Evolutionary conservation across 2,329 filamentous ascomycete species (phyloP), one percentile per base, ranked within the genome.

Genomic region (Venturia oleaginea): DNA sequence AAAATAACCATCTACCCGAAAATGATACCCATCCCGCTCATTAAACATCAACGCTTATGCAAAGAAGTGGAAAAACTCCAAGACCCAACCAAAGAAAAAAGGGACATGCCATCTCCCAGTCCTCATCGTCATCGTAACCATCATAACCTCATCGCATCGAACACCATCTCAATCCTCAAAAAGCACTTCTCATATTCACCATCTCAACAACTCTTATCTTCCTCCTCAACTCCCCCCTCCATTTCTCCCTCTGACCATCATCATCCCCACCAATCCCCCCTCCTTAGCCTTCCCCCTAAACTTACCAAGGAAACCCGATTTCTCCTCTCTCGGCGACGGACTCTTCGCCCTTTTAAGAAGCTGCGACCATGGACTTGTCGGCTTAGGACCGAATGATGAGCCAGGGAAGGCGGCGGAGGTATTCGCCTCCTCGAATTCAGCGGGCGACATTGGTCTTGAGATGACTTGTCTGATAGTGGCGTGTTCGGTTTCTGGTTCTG

Each of bases 131-230:
- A 17, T 43, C 40, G 7, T 43, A 13, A 27, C 27, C 46, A 27
- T 13, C 27, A 59, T 59, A 24, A 60, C 24, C 27, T 24, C 22
- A 32, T 32, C 27, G 30, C 13, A 19, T 11, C n/a, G 7, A 4
- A 42, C 24, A 37, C 55, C 24, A 32, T 7, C n/a, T 46, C 59
- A 61, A 61, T 61, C 59, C n/a, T 42, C 59, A 42, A 61, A 61
- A 61, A 61, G 42, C 59, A 27, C 37, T 61, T 7, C 22, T 42
- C 59, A 42, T 61, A 61, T 42, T 61, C 59, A 42, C 27, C 15
- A 27, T 61, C 34, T 37, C 34, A 34, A 61, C 27, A 7, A 46
- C 59, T 19, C 59, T 61, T 11, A 61, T 61, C 37, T 42, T 61
- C 59, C 34, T 13, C 34, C 37, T 46, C 59, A 61, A 34, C 19